Evolutionary conservation across 2,329 filamentous ascomycete species (phyloP).

Genomic region (Colletotrichum scovillei): DNA sequence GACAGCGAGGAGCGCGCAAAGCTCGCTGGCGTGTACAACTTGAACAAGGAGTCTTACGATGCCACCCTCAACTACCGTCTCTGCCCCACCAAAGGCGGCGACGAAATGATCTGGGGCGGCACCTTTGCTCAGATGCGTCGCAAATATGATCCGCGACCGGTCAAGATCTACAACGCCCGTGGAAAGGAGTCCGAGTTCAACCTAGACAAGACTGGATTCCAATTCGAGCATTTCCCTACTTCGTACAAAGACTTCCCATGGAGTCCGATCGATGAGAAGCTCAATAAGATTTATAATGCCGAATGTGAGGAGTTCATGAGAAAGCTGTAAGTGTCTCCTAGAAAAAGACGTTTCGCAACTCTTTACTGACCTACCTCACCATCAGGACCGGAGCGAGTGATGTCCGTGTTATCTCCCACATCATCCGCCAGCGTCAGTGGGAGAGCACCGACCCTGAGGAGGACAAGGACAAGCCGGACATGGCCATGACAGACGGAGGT

Average conservation of each 20-base stretch:
- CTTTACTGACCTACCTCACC: not conserved
- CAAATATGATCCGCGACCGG: slow-evolving; percentile 8
- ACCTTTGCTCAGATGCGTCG: slow-evolving; percentile 25
- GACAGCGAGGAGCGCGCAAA: slow-evolving; percentile 15
- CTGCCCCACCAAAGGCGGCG: slow-evolving; percentile 8
- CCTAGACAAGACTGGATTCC: slow-evolving; percentile 12
- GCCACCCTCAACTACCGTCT: slow-evolving; percentile 19
- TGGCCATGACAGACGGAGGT: slow-evolving; percentile 17
- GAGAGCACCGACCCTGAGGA: slow-evolving; percentile 4
- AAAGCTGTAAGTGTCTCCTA: not conserved
- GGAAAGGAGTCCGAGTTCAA: slow-evolving; percentile 13
- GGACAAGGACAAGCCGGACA: slow-evolving; percentile 11
- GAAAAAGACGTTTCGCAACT: not conserved
- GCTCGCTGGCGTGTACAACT: slow-evolving; percentile 8
- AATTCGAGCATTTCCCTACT: slow-evolving; percentile 10
- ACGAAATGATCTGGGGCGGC: slow-evolving; percentile 22
- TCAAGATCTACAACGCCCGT: slow-evolving; percentile 4
- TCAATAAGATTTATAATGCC: not conserved
- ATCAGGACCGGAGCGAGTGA: not conserved
- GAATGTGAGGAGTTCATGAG: slow-evolving; percentile 17
- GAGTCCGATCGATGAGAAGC: slow-evolving; percentile 17
- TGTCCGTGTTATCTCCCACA: slow-evolving; percentile 13
- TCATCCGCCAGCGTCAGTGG: slow-evolving; percentile 12
- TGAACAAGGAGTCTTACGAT: not conserved
- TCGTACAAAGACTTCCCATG: slow-evolving; percentile 15